Base-by-base conservation (phyloP, 2,329 filamentous ascomycete genomes). In the Uncinocarpus reesii region DNA sequence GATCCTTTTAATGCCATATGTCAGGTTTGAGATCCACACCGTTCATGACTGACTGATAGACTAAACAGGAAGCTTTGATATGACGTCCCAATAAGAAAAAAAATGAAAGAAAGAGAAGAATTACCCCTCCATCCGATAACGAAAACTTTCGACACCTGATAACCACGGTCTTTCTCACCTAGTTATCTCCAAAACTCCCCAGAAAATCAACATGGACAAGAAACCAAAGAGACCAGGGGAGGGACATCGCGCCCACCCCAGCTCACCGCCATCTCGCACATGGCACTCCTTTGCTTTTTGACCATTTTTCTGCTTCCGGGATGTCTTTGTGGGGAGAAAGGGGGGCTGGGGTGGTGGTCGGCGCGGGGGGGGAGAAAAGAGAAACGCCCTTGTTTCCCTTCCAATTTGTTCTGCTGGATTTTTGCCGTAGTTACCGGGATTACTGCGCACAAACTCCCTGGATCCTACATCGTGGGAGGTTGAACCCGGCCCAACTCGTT, bases 211-310 rank as follows among this genome's bases (percentile, higher is more conserved):
- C 15, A 4, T 16, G 13, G 32, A 35, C n/a, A n/a, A 8, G 15
- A 35, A 16, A 35, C 32, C 15, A 35, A 16, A 35, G 6, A 35
- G 8, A 6, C 2, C 34, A 23, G 28, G 41, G 41, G 13, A 34
- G 2, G 8, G 3, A 24, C 16, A 43, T 28, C 26, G 15, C 16
- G 31, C 40, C 26, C 18, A 13, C n/a, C 5, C 24, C 28, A 43
- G 29, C 41, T 43, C 41, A 43, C 41, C 41, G 41, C 41, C 41
- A 43, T 43, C 18, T 43, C 28, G 24, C 8, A 43, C 24, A 11
- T 18, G 10, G 35, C 28, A 20, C 11, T 2, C 7, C 16, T 34
- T 3, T 34, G 32, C 20, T 15, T 43, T 4, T 34, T 32, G 6
- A 31, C 18, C 29, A 23, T 43, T 26, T 11, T 31, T n/a, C 11